Evolutionary conservation across 768 basidiomycete species (phyloP), one percentile per base, ranked within the genome.

Genomic region (Hirschioporus abietinus): DNA sequence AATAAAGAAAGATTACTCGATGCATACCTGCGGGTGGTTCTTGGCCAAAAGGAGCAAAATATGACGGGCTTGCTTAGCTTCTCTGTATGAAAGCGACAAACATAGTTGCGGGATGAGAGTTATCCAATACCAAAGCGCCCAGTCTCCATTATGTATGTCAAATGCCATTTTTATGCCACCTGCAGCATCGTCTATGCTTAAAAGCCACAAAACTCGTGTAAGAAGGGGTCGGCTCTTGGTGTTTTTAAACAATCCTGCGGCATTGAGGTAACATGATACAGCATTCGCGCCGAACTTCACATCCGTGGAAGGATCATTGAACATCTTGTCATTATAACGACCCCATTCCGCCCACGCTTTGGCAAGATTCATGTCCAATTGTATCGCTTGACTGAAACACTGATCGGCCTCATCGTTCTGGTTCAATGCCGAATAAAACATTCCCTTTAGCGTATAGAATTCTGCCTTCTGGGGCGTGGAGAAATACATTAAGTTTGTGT

Each of bases 261-360:
- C 97, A 79, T 98, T 96, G 8, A 99, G 85, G 77, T 99, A 99
- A 76, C 96, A 98, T 74, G 92, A 95, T 66, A 99, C 96, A 4
- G 97, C 97, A 74, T 90, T 91, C 1, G 90, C 91, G 1, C 95
- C 97, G 69, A 89, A 83, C 4, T 83, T 77, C 76, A 92, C 82
- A 58, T 95, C 92, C 62, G 71, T 81, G 1, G 93, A 90, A 36
- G 84, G 80, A 61, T 96, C 95, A 71, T 94, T 92, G 84, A 96
- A 98, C 82, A 95, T 86, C 57, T 87, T 86, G 76, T 99, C 97
- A 70, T 92, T 96, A 76, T 85, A 98, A 70, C 89, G 86, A 60
- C 96, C 97, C 96, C 96, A 99, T 74, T 98, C 95, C 0, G 95
- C 95, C 97, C 97, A 99, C 5, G 94, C 94, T 77, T 98, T 99